Evolutionary conservation across 106 monocot species (phyloP).

Genomic region (Gastrodia elata): DNA sequence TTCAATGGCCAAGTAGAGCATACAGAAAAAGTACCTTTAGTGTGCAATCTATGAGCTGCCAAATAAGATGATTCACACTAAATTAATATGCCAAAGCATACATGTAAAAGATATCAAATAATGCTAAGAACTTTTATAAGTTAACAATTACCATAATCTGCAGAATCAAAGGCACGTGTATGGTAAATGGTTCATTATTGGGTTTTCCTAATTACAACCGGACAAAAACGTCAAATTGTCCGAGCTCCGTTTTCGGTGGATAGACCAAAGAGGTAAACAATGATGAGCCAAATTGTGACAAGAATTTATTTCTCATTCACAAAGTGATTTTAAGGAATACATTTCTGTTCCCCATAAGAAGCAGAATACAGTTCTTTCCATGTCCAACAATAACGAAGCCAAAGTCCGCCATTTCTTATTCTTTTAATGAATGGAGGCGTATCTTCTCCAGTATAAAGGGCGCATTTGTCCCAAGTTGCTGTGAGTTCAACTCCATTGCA

Average conservation of each 20-base stretch:
- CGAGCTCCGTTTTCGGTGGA: slow-evolving; percentile 7
- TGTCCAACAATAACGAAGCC: slow-evolving; percentile 5
- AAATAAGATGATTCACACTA: slow-evolving; percentile 17
- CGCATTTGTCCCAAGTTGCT: slow-evolving; percentile 55
- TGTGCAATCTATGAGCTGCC: background rate
- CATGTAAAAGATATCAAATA: slow-evolving; percentile 4
- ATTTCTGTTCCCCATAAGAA: background rate
- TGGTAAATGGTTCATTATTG: slow-evolving; percentile 23
- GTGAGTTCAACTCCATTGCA: slow-evolving; percentile 62
- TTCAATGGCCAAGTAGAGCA: background rate
- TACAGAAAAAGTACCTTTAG: background rate
- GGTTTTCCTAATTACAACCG: background rate
- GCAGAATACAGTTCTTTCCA: slow-evolving; percentile 2
- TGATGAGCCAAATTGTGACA: slow-evolving; percentile 2
- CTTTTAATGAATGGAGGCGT: slow-evolving; percentile 38
- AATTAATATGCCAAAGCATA: background rate
- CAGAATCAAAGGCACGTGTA: slow-evolving; percentile 21
- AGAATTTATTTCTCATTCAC: slow-evolving; percentile 5
- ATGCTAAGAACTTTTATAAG: slow-evolving; percentile 21
- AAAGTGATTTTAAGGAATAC: slow-evolving; percentile 1
- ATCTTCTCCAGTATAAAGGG: slow-evolving; percentile 59
- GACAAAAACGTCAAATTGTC: slow-evolving; percentile 9
- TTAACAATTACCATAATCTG: slow-evolving; percentile 15
- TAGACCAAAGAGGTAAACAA: slow-evolving; percentile 9
- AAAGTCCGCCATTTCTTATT: slow-evolving; percentile 22